Evolutionary conservation across 495 filamentous ascomycete genomes (phyloP), one percentile per base, ranked within the genome.

Genomic region (Xanthoparmelia taractica): DNA sequence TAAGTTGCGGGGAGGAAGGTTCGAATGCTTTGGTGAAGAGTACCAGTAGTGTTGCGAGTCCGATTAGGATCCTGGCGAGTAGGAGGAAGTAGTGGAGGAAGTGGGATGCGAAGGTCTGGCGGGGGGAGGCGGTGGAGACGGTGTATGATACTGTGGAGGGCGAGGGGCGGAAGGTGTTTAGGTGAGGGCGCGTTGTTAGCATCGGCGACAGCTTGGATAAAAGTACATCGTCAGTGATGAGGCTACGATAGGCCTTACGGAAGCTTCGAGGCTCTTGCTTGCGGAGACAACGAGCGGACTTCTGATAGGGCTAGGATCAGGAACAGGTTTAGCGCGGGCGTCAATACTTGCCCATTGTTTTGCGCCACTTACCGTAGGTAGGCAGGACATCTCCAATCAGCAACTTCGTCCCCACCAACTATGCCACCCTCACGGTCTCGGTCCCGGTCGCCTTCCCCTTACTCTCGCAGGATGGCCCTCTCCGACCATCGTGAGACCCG

Each of bases 141-240:
- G 87, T 91, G 78, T 89, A 95, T 68, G 88, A 87, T 67, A 85
- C 84, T n/a, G 91, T 93, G 29, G 90, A 92, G 47, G 90, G 87
- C 41, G 91, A 93, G 55, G 91, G 90, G 57, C 87, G 87, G 68
- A 84, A 83, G 58, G 83, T 82, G 64, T 78, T 82, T 47, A 95
- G 85, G 63, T 77, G 77, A 0, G 80, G 78, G 2, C 73, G 38
- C 2, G 79, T 78, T 43, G 77, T 79, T 65, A 83, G 73, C 82
- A 85, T 84, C 2, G 36, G 61, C 70, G 65, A n/a, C 34, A 18
- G 20, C 12, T 11, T n/a, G 20, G 29, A 23, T 45, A n/a, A n/a
- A n/a, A n/a, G n/a, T 27, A 48, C 40, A 48, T 63, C 20, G 20
- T 38, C 1, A 8, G 20, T 27, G 20, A 8, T 17, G 36, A 8